These are phyloP conservation scores for Starmera amethionina DNA, from an alignment of 805 yeast species.

Conservation along the genomic window DNA sequence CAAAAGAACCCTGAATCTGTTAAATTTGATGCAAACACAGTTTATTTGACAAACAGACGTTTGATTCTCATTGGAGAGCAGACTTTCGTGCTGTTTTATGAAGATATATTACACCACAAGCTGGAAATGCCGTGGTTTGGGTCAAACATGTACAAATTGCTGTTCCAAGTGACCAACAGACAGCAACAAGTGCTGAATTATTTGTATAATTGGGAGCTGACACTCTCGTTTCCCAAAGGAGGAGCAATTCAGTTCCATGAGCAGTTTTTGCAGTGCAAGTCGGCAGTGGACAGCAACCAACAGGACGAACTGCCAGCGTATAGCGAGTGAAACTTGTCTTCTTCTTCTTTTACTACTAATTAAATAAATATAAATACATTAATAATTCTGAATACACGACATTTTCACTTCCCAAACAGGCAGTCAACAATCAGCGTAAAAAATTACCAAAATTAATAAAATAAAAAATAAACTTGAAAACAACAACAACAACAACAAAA, in stretches of 20 bases:
- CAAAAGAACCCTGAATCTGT: constrained; percentile 15
- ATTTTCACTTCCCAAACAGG: constrained; percentile 1
- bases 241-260: constrained; percentile 35
- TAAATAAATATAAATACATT: background rate
- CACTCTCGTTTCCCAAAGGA: constrained; percentile 34
- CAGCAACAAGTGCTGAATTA: constrained; percentile 25
- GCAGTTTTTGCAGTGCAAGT: constrained; percentile 22
- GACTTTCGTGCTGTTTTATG: constrained; percentile 27
- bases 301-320: constrained; percentile 38
- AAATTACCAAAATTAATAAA: background rate
- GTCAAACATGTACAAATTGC: constrained; percentile 36
- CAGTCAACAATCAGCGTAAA: background rate
- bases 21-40: constrained; percentile 22
- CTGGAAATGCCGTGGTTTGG: constrained; percentile 46
- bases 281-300: constrained; percentile 26
- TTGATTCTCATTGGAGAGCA: constrained; percentile 24
- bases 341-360: no score
- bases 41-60: constrained; percentile 31
- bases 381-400: background rate
- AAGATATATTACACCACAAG: constrained; percentile 22
- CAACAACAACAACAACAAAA: background rate
- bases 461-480: background rate
- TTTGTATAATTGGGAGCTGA: constrained; percentile 27
- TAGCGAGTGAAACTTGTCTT: constrained; percentile 4
- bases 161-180: constrained; percentile 24